Base-by-base conservation (phyloP, 805 yeast species). In the Suhomyces faveliae region DNA sequence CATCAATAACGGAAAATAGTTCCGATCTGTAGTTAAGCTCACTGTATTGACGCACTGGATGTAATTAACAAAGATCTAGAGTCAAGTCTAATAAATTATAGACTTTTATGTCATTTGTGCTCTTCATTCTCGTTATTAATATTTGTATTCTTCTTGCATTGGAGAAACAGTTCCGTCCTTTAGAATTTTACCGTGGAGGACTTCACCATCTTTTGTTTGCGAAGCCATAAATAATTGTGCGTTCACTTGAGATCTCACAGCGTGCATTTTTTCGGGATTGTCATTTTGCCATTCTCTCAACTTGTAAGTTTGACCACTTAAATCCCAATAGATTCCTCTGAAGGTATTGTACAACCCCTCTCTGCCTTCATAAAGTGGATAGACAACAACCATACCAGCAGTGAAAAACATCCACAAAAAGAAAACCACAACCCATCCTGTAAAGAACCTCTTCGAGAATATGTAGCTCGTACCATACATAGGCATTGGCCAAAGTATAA, bases 401-500 rank as follows among this genome's bases (percentile, higher is more conserved):
- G 86, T 78, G 57, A 78, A 73, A 68, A 87, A 88, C 29, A 88
- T 69, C 96, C 96, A 89, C 49, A 89, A 80, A 45, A 90, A 80
- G 50, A 85, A 82, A 24, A 89, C 95, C 30, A 77, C 81, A 42
- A 90, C 79, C 96, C 96, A 90, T 40, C 96, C 96, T 5, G 94
- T 87, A 67, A 89, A 90, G 69, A 88, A 88, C 48, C 64, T 67
- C 64, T 80, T 83, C 45, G 88, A 80, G 68, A 89, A 90, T 35
- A 89, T 73, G 61, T 89, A 89, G 3, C 79, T 76, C 4, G 85
- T 61, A 25, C 96, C 97, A 64, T 85, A 89, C 94, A 90, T 85
- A 54, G 97, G 96, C 89, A 89, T 87, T 59, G 97, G 97, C 94
- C 95, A 89, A 24, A 89, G 60, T 21, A 90, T 77, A 25, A 89